Evolutionary conservation across 208 protist species (phyloP).

Genomic region (Herpetomonas tarakana): DNA sequence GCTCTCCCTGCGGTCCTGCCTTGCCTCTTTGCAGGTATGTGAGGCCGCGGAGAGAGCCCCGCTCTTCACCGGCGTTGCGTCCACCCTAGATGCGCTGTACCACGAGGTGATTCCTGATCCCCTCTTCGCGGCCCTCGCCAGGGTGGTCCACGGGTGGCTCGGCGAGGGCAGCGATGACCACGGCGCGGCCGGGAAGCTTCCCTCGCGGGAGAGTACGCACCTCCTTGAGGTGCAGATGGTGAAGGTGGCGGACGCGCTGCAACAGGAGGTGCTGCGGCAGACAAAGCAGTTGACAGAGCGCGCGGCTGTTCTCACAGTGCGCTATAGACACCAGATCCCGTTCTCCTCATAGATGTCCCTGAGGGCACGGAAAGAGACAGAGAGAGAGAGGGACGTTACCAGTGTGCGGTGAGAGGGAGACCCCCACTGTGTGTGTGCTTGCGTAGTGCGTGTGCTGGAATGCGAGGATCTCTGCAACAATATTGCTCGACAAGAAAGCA

Average conservation of each 20-base stretch:
- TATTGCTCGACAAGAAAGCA: too few species aligned
- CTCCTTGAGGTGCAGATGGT: conserved; percentile 45
- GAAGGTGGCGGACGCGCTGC: conserved; percentile 31
- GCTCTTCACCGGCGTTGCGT: conserved; percentile 17
- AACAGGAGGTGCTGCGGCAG: conserved; percentile 40
- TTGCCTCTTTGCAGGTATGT: conserved; percentile 41
- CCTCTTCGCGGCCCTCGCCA: conserved; percentile 46
- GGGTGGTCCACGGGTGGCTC: conserved; percentile 20
- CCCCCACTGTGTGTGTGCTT: too few species aligned
- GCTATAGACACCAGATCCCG: conserved; percentile 35
- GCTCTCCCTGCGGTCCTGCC: conserved; percentile 37
- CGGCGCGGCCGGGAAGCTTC: not conserved
- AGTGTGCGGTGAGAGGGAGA: too few species aligned
- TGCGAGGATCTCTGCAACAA: too few species aligned
- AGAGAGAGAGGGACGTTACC: conserved; percentile 12
- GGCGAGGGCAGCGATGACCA: conserved; percentile 1
- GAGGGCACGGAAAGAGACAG: not conserved
- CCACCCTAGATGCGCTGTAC: conserved; percentile 25
- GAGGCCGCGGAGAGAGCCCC: conserved; percentile 13
- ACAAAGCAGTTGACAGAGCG: conserved; percentile 38
- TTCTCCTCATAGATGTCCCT: conserved; percentile 17
- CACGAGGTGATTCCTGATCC: conserved; percentile 55
- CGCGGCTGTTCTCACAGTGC: conserved; percentile 30
- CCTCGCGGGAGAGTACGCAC: conserved; percentile 3
- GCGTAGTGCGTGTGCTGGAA: too few species aligned